These are phyloP conservation scores for Furcasterigmium furcatum DNA, from an alignment of 2,329 filamentous ascomycete genomes.

Conservation along the genomic window DNA sequence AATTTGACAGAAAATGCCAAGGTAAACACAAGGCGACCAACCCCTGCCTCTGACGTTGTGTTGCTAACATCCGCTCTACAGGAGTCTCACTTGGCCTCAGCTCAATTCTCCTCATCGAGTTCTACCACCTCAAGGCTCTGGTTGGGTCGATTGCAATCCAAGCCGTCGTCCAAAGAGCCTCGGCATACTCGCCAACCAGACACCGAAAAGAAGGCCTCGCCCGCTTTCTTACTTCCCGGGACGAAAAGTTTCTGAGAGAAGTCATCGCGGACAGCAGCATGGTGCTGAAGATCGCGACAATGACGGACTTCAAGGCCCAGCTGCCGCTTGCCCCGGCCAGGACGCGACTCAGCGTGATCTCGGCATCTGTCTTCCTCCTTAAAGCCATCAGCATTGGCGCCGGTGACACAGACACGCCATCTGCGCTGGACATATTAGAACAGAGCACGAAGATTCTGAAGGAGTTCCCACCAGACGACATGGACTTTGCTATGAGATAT, in stretches of 20 bases:
- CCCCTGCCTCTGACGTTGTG: too few relatives aligned
- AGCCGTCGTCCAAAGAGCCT: conserved; percentile 14
- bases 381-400: conserved; percentile 14
- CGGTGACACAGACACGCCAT: conserved; percentile 10
- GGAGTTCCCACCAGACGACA: conserved; percentile 13
- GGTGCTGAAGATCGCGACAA: conserved; percentile 11
- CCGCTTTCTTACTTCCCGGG: conserved; percentile 11
- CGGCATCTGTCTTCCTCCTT: conserved; percentile 16
- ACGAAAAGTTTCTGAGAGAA: conserved; percentile 14
- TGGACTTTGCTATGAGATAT: conserved; percentile 19
- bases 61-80: neutral
- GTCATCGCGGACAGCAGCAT: conserved; percentile 14
- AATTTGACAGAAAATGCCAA: neutral
- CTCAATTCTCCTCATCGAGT: conserved; percentile 12
- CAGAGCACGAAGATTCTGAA: conserved; percentile 11
- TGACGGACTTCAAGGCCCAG: conserved; percentile 8
- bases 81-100: conserved; percentile 5
- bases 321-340: conserved; percentile 14
- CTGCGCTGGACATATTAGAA: conserved; percentile 10
- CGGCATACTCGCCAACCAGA: conserved; percentile 2
- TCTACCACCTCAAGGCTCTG: conserved; percentile 16
- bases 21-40: neutral
- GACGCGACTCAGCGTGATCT: conserved; percentile 15
- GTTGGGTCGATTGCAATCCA: conserved; percentile 15
- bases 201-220: conserved; percentile 8